phyloP scores from a whole-genome alignment of 805 yeast genomes.

The Kluyveromyces starmeri region DNA sequence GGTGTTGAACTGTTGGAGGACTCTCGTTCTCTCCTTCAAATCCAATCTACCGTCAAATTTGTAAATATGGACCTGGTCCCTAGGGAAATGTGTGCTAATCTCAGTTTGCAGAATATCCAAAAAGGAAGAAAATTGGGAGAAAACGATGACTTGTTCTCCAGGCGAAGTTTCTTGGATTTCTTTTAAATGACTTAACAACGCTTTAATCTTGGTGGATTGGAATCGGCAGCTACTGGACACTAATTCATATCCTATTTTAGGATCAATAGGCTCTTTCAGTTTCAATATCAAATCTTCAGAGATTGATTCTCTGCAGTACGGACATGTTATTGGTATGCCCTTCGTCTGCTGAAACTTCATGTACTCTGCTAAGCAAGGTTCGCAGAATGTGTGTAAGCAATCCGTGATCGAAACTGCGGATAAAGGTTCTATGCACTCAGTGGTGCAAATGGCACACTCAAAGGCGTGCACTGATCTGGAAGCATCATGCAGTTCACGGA shows the following conservation, averaged over 20 bases:
- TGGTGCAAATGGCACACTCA: conserved; percentile 83
- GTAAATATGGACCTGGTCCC: conserved; percentile 30
- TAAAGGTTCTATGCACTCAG: conserved; percentile 46
- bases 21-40: conserved; percentile 52
- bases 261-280: conserved; percentile 18
- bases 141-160: conserved; percentile 72
- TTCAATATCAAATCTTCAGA: conserved; percentile 37
- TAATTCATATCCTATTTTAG: conserved; percentile 15
- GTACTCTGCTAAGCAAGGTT: conserved; percentile 64
- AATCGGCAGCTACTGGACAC: conserved; percentile 25
- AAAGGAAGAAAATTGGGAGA: conserved; percentile 83
- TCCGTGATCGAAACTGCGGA: conserved; percentile 52
- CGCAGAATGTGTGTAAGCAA: conserved; percentile 78
- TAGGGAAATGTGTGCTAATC: conserved; percentile 39
- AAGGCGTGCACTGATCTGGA: conserved; percentile 11
- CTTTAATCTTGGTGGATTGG: conserved; percentile 65
- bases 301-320: conserved; percentile 59
- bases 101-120: conserved; percentile 66
- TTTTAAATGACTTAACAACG: conserved; percentile 52
- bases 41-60: conserved; percentile 80
- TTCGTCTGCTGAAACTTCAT: conserved; percentile 53
- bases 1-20: conserved; percentile 46
- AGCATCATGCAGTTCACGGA: neutral
- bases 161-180: conserved; percentile 45
- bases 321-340: conserved; percentile 49